These are phyloP conservation scores for Amoebophrya sp. DNA, from an alignment of 169 alveolate species.

Conservation along the genomic window DNA sequence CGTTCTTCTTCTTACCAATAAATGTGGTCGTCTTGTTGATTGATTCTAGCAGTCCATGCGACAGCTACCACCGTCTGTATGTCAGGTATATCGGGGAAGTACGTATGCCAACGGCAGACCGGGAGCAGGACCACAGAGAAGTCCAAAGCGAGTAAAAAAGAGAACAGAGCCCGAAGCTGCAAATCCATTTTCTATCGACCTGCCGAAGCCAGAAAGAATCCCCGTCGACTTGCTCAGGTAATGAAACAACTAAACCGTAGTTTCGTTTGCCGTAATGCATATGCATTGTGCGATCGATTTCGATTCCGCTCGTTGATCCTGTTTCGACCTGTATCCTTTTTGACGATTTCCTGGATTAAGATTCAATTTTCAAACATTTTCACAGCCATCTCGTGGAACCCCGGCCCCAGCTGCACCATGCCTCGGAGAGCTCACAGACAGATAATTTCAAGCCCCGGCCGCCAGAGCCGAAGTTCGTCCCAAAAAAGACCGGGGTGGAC, in stretches of 20 bases:
- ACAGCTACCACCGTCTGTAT: neutral
- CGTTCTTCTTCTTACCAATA: too few relatives aligned
- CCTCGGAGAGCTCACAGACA: neutral
- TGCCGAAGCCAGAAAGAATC: conserved; percentile 8
- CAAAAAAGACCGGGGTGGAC: neutral
- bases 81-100: neutral
- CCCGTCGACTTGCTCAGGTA: neutral
- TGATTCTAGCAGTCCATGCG: too few relatives aligned
- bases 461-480: neutral
- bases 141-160: neutral
- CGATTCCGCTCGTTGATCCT: too few relatives aligned
- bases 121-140: neutral
- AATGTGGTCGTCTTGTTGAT: too few relatives aligned
- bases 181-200: neutral
- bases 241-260: too few relatives aligned
- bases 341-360: too few relatives aligned
- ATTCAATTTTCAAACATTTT: too few relatives aligned
- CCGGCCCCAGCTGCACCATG: neutral
- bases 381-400: neutral
- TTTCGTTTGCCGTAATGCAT: too few relatives aligned
- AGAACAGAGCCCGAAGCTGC: neutral
- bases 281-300: too few relatives aligned
- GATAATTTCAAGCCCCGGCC: neutral
- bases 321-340: too few relatives aligned
- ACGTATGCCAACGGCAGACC: neutral